Percentiles rank a stretch among this genome's conserved stretches.
These are phyloP conservation scores for Truncatella angustata DNA, from an alignment of 2,329 filamentous ascomycete species.

Conservation along the genomic window DNA sequence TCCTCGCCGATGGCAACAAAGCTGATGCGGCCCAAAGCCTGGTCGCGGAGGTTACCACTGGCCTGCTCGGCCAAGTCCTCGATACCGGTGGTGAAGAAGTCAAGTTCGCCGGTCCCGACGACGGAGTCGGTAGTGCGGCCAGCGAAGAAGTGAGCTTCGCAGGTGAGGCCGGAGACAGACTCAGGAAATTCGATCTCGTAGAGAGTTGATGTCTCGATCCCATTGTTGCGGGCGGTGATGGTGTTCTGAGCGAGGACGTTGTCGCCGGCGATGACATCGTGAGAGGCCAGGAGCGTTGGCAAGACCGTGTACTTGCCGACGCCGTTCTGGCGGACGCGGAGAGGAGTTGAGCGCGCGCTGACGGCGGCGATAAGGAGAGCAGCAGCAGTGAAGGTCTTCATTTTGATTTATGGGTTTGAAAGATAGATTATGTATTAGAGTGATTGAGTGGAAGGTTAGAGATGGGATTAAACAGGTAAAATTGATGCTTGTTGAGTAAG, in stretches of 20 bases:
- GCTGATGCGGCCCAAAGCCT: neutral
- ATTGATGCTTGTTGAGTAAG: neutral
- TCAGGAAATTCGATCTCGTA: neutral
- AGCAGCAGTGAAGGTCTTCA: slow-evolving; percentile 3
- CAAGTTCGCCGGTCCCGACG: neutral
- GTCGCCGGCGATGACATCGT: slow-evolving; percentile 1
- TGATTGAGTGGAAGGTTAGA: neutral
- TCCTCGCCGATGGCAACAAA: neutral
- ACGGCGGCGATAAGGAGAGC: slow-evolving; percentile 2
- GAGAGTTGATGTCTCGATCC: neutral
- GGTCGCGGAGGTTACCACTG: slow-evolving; percentile 1
- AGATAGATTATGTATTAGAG: neutral
- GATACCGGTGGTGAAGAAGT: neutral
- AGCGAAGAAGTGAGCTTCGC: neutral
- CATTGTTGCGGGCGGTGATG: neutral
- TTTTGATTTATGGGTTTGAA: neutral
- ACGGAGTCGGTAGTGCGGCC: neutral
- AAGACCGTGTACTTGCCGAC: neutral
- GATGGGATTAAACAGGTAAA: neutral
- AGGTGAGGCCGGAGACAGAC: neutral
- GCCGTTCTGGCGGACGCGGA: neutral
- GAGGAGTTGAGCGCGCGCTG: neutral
- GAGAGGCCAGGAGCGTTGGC: neutral
- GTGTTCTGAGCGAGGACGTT: neutral
- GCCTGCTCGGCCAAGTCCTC: neutral